A percentile compares a stretch with the other conserved stretches of the same genome.
Evolutionary conservation across 1,139 yeast genomes (phyloP).

Genomic region (Blastobotrys malaysiensis): DNA sequence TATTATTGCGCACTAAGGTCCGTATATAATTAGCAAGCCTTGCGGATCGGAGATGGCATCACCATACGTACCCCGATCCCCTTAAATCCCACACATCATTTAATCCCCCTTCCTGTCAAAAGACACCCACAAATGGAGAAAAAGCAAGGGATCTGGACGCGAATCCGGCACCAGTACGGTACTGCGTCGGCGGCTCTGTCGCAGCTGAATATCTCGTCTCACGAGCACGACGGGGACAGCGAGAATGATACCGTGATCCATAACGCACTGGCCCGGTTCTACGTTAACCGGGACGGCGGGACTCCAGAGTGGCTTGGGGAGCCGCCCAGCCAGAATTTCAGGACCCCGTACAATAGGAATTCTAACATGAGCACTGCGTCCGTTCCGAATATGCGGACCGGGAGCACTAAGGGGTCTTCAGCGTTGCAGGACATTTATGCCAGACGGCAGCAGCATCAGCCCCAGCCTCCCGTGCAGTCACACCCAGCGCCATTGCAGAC

Average conservation of each 20-base stretch:
- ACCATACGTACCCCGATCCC: neutral
- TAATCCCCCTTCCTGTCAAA: neutral
- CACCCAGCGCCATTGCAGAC: conserved; percentile 1
- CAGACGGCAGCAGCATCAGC: conserved; percentile 16
- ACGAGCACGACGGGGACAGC: conserved; percentile 31
- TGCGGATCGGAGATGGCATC: too few species aligned
- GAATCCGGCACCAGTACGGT: conserved; percentile 24
- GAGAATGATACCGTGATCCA: conserved; percentile 34
- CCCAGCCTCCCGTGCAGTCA: conserved; percentile 2
- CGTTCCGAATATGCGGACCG: conserved; percentile 4
- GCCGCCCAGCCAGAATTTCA: conserved; percentile 5
- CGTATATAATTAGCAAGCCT: too few species aligned
- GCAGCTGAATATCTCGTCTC: conserved; percentile 24
- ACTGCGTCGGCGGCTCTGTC: conserved; percentile 24
- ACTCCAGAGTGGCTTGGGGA: conserved; percentile 29
- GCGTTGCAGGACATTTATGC: conserved; percentile 28
- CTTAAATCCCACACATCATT: neutral
- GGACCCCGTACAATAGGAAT: neutral
- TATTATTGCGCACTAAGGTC: neutral
- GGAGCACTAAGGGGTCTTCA: conserved; percentile 7
- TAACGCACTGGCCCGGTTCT: conserved; percentile 32
- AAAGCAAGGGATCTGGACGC: conserved; percentile 21
- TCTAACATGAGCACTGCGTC: neutral
- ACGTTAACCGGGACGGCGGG: conserved; percentile 21
- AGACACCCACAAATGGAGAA: conserved; percentile 3